Base-by-base conservation (phyloP, 345 rosid species). In the Eucalyptus pauciflora region DNA sequence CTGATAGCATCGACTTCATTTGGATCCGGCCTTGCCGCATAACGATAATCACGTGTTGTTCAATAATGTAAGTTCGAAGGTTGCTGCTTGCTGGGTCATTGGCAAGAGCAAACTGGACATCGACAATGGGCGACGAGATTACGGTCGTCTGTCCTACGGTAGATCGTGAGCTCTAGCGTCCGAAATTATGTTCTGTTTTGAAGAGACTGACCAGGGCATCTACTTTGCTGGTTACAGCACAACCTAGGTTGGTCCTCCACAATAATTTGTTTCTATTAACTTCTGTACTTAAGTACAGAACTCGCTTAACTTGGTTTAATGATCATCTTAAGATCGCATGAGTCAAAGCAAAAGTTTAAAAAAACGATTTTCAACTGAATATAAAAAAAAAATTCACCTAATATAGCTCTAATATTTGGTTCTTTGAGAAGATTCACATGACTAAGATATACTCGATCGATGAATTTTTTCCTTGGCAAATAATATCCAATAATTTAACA, bases 1-100 rank as follows among this genome's bases (percentile, higher is more conserved):
- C 37, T 58, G 94, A 91, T 88, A 86, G 90, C 87, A 71, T 89
- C 80, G 11, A 86, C 62, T 22, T 56, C 29, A 56, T 56, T 56
- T 25, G 62, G 29, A 56, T 56, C 1, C 29, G 62, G 62, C 10
- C 62, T 56, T 56, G 62, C 6, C 10, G 62, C 12, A 24, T 22
- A 24, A 10, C 6, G 29, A 56, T 56, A 29, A 56, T 56, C 96
- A 92, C 93, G 93, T 67, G 88, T 94, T 11, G 90, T 54, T 89
- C 80, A 86, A 92, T 89, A 80, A 92, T 90, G 88, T 90, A 92
- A 31, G 90, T 90, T 25, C 88, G 86, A 37, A 92, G 25, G n/a
- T 31, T 64, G 6, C 20, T 64, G 76, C 41, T 64, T 64, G 76
- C 76, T 15, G 18, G 76, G 14, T 89, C 69, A 41, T 60, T 31